Conservation (phyloP, 2,329 filamentous ascomycete species). For the Elsinoe batatas region DNA sequence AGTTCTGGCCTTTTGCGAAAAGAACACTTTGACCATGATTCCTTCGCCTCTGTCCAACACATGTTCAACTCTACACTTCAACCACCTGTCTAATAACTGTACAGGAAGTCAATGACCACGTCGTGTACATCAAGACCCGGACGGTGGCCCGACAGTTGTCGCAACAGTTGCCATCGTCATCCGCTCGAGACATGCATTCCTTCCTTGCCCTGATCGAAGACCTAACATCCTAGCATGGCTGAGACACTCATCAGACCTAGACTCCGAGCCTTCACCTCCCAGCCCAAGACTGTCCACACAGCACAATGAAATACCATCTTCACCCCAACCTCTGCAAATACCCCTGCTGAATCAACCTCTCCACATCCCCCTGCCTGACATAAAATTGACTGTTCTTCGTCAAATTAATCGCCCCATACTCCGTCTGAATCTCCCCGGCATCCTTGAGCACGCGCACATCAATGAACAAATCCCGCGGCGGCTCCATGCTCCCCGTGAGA, state of each 20-base stretch:
- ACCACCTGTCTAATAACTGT: neutral
- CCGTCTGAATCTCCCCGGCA: conserved; percentile 95
- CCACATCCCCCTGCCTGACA: conserved; percentile 89
- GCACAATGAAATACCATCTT: neutral
- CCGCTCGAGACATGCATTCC: neutral
- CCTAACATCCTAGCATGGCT: neutral
- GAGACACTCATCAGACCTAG: conserved; percentile 6
- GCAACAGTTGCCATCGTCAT: conserved; percentile 1
- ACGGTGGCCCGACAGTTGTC: neutral
- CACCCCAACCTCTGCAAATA: conserved; percentile 87
- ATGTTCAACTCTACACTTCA: too few relatives aligned
- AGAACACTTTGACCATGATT: too few relatives aligned
- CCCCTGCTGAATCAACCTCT: conserved; percentile 84
- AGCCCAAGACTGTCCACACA: neutral
- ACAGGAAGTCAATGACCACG: too few relatives aligned
- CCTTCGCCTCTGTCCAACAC: too few relatives aligned
- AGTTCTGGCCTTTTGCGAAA: too few relatives aligned
- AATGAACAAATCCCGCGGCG: conserved; percentile 91
- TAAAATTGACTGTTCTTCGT: conserved; percentile 99
- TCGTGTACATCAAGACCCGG: too few relatives aligned
- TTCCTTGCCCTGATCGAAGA: neutral
- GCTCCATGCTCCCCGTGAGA: conserved; percentile 84
- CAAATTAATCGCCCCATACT: conserved; percentile 96
- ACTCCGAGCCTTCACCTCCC: neutral
- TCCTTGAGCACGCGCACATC: conserved; percentile 94